phyloP scores from a whole-genome alignment of 108 stramenopile genomes.

The Nannochloropsis salina region DNA sequence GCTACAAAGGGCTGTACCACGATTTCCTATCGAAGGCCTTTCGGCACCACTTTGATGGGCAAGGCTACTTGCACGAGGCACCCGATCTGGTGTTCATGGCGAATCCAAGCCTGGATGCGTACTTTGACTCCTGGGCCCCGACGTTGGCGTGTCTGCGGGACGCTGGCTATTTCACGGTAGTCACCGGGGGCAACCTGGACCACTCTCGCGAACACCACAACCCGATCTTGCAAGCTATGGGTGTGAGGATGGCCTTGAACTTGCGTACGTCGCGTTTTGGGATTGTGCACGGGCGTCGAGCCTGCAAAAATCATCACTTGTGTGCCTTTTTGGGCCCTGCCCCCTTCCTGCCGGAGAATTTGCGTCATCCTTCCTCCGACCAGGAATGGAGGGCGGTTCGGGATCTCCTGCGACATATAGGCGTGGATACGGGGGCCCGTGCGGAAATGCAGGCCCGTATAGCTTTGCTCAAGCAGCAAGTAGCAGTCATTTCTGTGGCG shows the following conservation, averaged over 20 bases:
- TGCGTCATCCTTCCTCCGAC: neutral
- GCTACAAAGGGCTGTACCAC: neutral
- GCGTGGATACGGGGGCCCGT: neutral
- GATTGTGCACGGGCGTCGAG: constrained; percentile 5
- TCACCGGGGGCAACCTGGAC: neutral
- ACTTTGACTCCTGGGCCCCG: constrained; percentile 12
- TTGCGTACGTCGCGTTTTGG: neutral
- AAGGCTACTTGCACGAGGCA: neutral
- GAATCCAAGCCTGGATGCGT: neutral
- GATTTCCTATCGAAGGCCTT: neutral
- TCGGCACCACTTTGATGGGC: neutral
- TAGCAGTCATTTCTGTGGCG: neutral
- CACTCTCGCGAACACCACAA: neutral
- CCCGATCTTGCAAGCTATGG: neutral
- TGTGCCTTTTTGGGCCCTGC: neutral
- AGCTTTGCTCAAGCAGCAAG: neutral
- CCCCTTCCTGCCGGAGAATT: neutral
- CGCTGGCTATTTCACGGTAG: neutral
- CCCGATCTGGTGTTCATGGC: neutral
- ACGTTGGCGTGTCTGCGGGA: constrained; percentile 6
- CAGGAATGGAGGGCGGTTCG: neutral
- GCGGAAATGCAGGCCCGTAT: neutral
- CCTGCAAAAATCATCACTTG: constrained; percentile 8
- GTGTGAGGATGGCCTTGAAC: neutral
- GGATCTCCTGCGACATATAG: neutral